Percentiles rank a stretch among this genome's conserved stretches.
These are phyloP conservation scores for Metarhizium robertsii DNA, from an alignment of 2,329 filamentous ascomycete genomes.

Conservation along the genomic window DNA sequence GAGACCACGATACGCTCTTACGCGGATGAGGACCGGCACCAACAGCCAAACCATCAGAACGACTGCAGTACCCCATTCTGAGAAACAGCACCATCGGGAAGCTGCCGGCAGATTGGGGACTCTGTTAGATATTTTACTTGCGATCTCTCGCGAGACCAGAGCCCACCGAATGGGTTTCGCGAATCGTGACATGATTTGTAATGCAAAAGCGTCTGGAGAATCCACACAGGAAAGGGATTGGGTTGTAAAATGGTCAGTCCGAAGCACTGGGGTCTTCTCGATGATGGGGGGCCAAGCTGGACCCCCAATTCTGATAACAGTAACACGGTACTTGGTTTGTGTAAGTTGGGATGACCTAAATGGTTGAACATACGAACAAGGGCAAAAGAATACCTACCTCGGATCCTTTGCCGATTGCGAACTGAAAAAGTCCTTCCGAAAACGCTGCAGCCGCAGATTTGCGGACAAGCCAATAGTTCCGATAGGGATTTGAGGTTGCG, in stretches of 20 bases:
- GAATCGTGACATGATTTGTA: not conserved
- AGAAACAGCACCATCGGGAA: not conserved
- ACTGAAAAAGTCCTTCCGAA: conserved; percentile 8
- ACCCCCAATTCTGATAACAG: not conserved
- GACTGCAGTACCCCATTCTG: not conserved
- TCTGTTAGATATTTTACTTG: not conserved
- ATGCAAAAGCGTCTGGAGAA: not conserved
- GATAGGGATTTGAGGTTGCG: not conserved
- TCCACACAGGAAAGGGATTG: not conserved
- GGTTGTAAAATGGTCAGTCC: not conserved
- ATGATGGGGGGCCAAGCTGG: not conserved
- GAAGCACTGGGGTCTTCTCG: not conserved
- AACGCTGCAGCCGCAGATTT: conserved; percentile 12
- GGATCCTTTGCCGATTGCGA: not conserved
- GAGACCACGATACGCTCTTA: conserved; percentile 1
- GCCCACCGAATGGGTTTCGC: not conserved
- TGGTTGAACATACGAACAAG: not conserved
- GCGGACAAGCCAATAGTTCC: conserved; percentile 13
- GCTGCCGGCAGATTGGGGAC: not conserved
- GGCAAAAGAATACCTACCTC: not conserved
- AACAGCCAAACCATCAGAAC: not conserved
- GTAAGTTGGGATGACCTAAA: not conserved
- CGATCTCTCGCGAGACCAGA: not conserved
- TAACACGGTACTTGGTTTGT: not conserved
- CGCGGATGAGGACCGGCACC: not conserved